These are phyloP conservation scores for Penicillium mononematosum DNA, from an alignment of 495 filamentous ascomycete species.

Conservation along the genomic window DNA sequence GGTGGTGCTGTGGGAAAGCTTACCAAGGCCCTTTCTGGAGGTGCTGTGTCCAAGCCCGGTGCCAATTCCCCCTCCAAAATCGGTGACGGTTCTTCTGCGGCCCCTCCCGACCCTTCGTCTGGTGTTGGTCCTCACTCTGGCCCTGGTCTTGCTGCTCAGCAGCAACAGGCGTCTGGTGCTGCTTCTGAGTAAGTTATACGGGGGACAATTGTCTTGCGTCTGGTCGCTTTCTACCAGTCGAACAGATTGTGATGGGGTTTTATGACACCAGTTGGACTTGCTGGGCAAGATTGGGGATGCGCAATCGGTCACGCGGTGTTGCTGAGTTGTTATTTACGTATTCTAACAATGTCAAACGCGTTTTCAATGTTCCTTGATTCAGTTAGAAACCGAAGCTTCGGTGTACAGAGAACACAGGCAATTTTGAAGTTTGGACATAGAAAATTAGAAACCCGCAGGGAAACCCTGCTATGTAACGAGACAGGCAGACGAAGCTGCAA, in stretches of 20 bases:
- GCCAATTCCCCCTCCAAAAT: not conserved
- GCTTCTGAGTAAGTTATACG: conserved; percentile 2
- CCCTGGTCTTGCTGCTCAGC: conserved; percentile 6
- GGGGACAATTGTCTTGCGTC: not conserved
- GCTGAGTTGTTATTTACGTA: conserved; percentile 10
- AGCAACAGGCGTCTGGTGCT: not conserved
- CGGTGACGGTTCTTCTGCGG: conserved; percentile 1
- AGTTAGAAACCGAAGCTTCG: not conserved
- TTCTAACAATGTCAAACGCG: conserved; percentile 10
- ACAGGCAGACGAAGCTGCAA: conserved; percentile 3
- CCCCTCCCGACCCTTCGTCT: conserved; percentile 7
- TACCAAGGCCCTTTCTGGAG: conserved; percentile 14
- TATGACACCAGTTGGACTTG: not conserved
- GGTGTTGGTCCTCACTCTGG: conserved; percentile 13
- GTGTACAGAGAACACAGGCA: not conserved
- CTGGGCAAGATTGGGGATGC: not conserved
- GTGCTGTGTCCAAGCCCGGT: not conserved
- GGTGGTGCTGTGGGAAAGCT: conserved; percentile 23
- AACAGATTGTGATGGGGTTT: too few relatives aligned
- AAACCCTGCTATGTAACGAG: not conserved
- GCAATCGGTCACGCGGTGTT: not conserved
- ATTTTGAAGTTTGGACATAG: not conserved
- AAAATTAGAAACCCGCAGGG: not conserved
- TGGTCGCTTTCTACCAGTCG: not conserved
- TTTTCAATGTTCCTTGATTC: not conserved